Base-by-base conservation (phyloP, 257 asterid species). In the Gardenia jasminoides region DNA sequence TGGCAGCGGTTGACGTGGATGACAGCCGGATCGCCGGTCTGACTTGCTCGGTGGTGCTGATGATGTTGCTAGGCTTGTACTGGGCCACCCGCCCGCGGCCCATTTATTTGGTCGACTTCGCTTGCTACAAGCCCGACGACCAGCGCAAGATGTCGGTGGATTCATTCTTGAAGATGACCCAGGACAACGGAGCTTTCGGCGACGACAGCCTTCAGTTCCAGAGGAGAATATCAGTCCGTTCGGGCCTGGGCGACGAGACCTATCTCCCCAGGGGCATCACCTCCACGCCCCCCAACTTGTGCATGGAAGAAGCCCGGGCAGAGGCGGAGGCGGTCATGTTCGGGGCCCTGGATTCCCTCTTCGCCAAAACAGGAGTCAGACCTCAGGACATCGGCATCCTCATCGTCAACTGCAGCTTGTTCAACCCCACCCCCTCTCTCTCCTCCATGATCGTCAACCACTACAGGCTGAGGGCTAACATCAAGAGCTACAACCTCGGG, bases 261-360 rank as follows among this genome's bases (percentile, higher is more conserved):
- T 88, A 88, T 75, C 68, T 87, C 1, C 91, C 84, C 0, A 79
- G 64, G 33, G 90, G 74, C 1, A 84, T 83, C 9, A 82, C 85
- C 0, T 78, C 83, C 24, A 70, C 4, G 0, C 90, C 89, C 3
- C 86, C 88, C 0, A 78, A 88, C 16, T 52, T 88, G 33, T 84
- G 83, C 76, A 64, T 84, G 70, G 82, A 79, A 36, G 87, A 86
- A 64, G 89, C 93, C 3, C 80, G 89, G 44, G 48, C 68, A 0
- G 96, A 89, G 69, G 86, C 96, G 0, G 91, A 90, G 81, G 81
- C 78, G 0, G 94, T 87, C 59, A 84, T 88, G 85, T 90, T 88
- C 56, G 94, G 91, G 2, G 90, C 94, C 15, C 39, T 90, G 13
- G 94, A 90, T 74, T 64, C 80, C 2, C 67, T 90, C 9, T 69